phyloP scores from a whole-genome alignment of 2,329 filamentous ascomycete genomes.

The Nannizzia gypsea region DNA sequence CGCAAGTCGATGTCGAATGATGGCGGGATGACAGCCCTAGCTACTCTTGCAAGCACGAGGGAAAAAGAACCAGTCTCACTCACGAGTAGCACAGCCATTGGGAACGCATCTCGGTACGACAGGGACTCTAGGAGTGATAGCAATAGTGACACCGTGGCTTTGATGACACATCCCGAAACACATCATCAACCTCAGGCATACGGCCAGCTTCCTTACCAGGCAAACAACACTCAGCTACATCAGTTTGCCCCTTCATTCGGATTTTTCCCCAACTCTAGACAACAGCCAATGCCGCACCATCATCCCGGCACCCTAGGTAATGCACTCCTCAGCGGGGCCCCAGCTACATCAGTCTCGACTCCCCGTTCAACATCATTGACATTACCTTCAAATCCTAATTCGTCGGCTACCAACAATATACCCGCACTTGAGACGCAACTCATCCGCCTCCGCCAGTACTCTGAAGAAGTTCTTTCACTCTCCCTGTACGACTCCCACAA shows the following conservation, averaged over 20 bases:
- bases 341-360: constrained; percentile 1
- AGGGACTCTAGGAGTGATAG: constrained; percentile 9
- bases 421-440: constrained; percentile 17
- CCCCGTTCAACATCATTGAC: neutral
- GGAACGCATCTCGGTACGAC: neutral
- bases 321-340: constrained; percentile 9
- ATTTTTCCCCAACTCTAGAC: constrained; percentile 2
- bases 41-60: constrained; percentile 5
- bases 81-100: neutral
- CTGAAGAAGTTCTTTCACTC: constrained; percentile 18
- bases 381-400: constrained; percentile 4
- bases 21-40: constrained; percentile 9
- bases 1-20: constrained; percentile 1
- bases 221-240: neutral
- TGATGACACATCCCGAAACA: constrained; percentile 4
- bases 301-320: neutral
- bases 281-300: neutral
- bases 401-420: constrained; percentile 6
- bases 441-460: constrained; percentile 17
- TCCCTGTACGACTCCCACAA: constrained; percentile 19
- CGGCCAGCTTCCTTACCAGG: neutral
- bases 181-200: constrained; percentile 1
- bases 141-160: constrained; percentile 1
- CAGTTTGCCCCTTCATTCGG: neutral
- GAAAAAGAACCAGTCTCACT: constrained; percentile 2